These are phyloP conservation scores for Panicum miliaceum DNA, from an alignment of 176 grass and related monocot genomes.

Conservation along the genomic window DNA sequence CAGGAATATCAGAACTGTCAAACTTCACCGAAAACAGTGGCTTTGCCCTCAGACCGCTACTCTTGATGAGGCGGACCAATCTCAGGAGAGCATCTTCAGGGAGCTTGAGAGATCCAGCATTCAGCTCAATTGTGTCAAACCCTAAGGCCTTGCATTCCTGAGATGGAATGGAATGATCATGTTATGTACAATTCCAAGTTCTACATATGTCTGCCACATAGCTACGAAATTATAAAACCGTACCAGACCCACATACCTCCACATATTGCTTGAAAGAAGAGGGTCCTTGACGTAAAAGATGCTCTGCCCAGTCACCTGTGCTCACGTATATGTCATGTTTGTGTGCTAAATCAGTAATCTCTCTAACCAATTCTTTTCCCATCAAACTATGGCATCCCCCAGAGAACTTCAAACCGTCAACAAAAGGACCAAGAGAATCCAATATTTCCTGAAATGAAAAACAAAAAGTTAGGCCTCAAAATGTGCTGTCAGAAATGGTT, in stretches of 20 bases:
- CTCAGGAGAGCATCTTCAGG: constrained; percentile 85
- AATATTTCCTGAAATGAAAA: constrained; percentile 62
- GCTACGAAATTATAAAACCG: background rate
- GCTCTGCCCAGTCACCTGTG: constrained; percentile 95
- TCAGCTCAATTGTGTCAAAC: constrained; percentile 92
- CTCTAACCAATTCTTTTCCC: constrained; percentile 61
- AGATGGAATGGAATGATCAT: background rate
- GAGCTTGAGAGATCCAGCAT: constrained; percentile 80
- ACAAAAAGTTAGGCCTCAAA: background rate
- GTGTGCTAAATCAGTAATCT: constrained; percentile 84
- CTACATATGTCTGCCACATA: background rate
- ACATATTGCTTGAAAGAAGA: constrained; percentile 87
- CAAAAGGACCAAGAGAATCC: constrained; percentile 65
- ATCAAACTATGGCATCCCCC: constrained; percentile 92
- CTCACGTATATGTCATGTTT: constrained; percentile 94
- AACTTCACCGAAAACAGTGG: constrained; percentile 86
- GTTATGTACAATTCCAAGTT: background rate
- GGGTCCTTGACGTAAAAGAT: constrained; percentile 73
- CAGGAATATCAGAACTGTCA: constrained; percentile 80
- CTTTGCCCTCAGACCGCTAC: constrained; percentile 57
- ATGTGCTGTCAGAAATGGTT: background rate
- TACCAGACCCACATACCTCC: constrained; percentile 50
- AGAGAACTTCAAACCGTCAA: constrained; percentile 89
- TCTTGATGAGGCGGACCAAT: constrained; percentile 78
- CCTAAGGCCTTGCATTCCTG: constrained; percentile 90